Percentiles rank a stretch among this genome's conserved stretches.
Conservation (phyloP, 1,284 basidiomycete genomes). For the Xerocomus cyaneibrunnescens region DNA sequence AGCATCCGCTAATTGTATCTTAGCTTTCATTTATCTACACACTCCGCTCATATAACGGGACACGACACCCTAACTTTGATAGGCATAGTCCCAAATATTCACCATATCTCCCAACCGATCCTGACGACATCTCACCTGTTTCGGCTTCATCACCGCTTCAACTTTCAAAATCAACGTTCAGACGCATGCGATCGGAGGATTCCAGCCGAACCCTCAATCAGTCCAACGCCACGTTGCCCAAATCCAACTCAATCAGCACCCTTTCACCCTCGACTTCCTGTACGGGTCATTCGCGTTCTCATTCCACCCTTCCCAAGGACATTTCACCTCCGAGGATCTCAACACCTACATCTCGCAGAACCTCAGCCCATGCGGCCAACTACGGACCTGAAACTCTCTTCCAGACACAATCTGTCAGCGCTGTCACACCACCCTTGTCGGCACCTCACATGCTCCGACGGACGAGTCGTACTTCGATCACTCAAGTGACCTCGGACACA, state of each 20-base stretch:
- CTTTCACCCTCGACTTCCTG: constrained; percentile 29
- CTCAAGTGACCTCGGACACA: constrained; percentile 8
- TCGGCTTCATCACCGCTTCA: constrained; percentile 17
- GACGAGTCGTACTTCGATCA: constrained; percentile 16
- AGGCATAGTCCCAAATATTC: constrained; percentile 14
- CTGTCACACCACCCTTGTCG: constrained; percentile 2
- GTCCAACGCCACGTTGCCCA: constrained; percentile 28
- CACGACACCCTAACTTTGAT: constrained; percentile 18
- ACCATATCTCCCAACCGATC: constrained; percentile 24
- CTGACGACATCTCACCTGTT: constrained; percentile 21
- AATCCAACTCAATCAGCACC: constrained; percentile 30
- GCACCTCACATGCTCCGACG: constrained; percentile 28
- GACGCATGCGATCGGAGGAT: constrained; percentile 19
- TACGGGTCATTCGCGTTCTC: constrained; percentile 27
- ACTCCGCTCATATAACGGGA: constrained; percentile 20
- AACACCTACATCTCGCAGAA: constrained; percentile 22
- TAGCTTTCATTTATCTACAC: constrained; percentile 40
- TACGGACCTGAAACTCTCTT: constrained; percentile 14
- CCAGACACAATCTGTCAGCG: constrained; percentile 15
- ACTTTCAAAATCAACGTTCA: constrained; percentile 17
- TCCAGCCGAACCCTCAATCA: constrained; percentile 22
- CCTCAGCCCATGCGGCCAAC: constrained; percentile 10
- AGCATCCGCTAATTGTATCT: constrained; percentile 10
- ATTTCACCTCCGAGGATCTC: constrained; percentile 19
- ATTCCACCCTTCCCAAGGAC: constrained; percentile 14